phyloP scores from a whole-genome alignment of 768 basidiomycete genomes.

The Auricularia sp. region DNA sequence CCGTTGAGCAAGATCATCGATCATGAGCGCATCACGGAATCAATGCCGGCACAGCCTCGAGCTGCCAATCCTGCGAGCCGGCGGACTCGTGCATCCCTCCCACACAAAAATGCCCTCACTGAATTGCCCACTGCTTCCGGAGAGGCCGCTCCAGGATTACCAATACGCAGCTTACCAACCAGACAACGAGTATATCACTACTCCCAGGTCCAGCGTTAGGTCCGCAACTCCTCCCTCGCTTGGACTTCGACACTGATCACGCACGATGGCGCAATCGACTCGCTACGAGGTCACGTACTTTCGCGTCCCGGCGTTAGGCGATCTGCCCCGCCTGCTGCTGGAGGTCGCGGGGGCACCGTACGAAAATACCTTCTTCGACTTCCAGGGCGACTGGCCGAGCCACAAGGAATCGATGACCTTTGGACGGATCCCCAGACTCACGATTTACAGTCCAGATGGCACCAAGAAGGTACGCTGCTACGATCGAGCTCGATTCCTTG shows the following conservation, averaged over 20 bases:
- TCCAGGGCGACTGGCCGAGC: background rate
- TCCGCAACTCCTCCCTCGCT: background rate
- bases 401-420: background rate
- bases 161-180: too few species aligned
- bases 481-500: background rate
- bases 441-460: background rate
- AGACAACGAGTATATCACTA: too few species aligned
- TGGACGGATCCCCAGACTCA: background rate
- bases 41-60: too few species aligned
- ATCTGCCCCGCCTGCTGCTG: background rate
- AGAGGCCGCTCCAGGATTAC: too few species aligned
- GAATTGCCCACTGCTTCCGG: too few species aligned
- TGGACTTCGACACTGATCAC: background rate
- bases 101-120: too few species aligned
- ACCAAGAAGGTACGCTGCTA: background rate
- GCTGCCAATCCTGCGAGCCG: too few species aligned
- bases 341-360: background rate
- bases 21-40: too few species aligned
- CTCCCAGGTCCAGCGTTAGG: too few species aligned
- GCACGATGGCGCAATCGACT: background rate
- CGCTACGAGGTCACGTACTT: background rate
- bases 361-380: background rate
- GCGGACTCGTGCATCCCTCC: too few species aligned
- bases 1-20: too few species aligned
- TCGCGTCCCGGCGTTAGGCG: background rate